Conservation (phyloP, 1,284 basidiomycete species). For the Cryptococcus sp. region DNA sequence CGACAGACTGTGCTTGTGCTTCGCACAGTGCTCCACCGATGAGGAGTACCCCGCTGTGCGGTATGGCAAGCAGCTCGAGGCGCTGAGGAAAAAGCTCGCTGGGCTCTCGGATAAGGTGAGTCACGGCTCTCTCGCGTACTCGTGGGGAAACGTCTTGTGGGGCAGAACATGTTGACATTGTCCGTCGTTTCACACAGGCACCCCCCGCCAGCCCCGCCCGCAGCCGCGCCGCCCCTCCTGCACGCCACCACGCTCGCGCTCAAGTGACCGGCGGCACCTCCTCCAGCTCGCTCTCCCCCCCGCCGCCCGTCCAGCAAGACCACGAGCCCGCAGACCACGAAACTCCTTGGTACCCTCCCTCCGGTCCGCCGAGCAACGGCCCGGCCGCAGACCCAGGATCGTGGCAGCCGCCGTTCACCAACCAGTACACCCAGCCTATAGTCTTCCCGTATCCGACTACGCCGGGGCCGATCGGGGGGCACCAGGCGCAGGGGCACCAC, state of each 20-base stretch:
- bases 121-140: too few species aligned
- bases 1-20: slow-evolving; percentile 40
- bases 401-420: slow-evolving; percentile 6
- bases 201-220: too few species aligned
- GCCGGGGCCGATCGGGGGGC: background rate
- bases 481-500: background rate
- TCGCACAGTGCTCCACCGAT: slow-evolving; percentile 37
- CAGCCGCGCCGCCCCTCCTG: too few species aligned
- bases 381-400: background rate
- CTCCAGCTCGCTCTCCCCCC: too few species aligned
- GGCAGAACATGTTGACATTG: too few species aligned
- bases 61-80: slow-evolving; percentile 42
- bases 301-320: background rate
- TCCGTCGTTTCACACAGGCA: too few species aligned
- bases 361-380: too few species aligned
- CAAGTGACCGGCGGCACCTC: too few species aligned
- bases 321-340: background rate
- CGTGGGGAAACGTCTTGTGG: too few species aligned
- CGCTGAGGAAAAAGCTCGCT: slow-evolving; percentile 34
- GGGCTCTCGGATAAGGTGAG: slow-evolving; percentile 27
- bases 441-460: slow-evolving; percentile 13
- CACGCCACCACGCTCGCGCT: too few species aligned
- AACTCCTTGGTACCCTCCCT: too few species aligned
- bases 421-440: slow-evolving; percentile 6
- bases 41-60: slow-evolving; percentile 44